phyloP scores from a whole-genome alignment of 495 filamentous ascomycete species.

The Lophiotrema nucula region DNA sequence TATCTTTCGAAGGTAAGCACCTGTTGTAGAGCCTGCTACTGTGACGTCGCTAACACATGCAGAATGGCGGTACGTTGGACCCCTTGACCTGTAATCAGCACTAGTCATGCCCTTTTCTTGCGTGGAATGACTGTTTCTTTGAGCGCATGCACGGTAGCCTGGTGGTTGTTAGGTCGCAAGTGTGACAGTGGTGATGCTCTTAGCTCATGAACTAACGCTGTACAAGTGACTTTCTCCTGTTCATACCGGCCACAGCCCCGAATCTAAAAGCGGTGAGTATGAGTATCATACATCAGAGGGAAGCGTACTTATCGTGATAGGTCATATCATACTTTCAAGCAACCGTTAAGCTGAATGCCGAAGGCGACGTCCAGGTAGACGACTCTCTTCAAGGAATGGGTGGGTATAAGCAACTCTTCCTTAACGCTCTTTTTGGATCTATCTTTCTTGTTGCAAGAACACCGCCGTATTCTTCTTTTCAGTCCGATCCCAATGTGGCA shows the following conservation, averaged over 20 bases:
- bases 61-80: constrained; percentile 86
- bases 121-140: too few relatives aligned
- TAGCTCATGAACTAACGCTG: too few relatives aligned
- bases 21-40: not conserved
- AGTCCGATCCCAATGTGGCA: not conserved
- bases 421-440: constrained; percentile 67
- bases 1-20: constrained; percentile 62
- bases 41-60: too few relatives aligned
- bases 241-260: constrained; percentile 74
- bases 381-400: constrained; percentile 89
- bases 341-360: constrained; percentile 83
- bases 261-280: constrained; percentile 71
- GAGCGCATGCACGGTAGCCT: too few relatives aligned
- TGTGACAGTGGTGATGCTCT: too few relatives aligned
- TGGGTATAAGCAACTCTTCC: constrained; percentile 71
- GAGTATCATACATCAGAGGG: too few relatives aligned
- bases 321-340: constrained; percentile 83
- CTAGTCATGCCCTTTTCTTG: too few relatives aligned
- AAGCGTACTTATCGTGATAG: too few relatives aligned
- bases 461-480: constrained; percentile 6
- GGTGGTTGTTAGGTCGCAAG: too few relatives aligned
- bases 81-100: not conserved
- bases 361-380: constrained; percentile 92
- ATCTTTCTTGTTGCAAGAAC: constrained; percentile 58
- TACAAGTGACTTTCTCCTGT: constrained; percentile 85